Evolutionary conservation across 2,329 filamentous ascomycete genomes (phyloP).

Genomic region (Peltaster fructicola): DNA sequence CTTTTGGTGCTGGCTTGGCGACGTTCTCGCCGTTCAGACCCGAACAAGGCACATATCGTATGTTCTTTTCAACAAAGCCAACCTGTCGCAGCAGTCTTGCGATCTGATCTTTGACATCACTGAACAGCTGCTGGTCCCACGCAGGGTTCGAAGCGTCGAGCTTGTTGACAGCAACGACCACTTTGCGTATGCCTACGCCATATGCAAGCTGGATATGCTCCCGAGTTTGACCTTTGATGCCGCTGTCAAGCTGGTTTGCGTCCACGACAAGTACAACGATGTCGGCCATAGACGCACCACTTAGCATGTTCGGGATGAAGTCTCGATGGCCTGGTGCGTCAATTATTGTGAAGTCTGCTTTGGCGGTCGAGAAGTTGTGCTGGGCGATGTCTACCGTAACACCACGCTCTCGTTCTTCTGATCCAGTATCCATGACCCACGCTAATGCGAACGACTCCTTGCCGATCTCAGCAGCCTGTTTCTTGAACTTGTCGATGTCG

Average conservation of each 20-base stretch:
- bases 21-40: slow-evolving; percentile 84
- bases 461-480: slow-evolving; percentile 77
- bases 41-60: slow-evolving; percentile 78
- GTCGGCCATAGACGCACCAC: slow-evolving; percentile 86
- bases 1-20: slow-evolving; percentile 33
- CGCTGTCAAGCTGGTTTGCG: slow-evolving; percentile 85
- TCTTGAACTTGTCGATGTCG: slow-evolving; percentile 56
- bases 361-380: slow-evolving; percentile 81
- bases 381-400: slow-evolving; percentile 96
- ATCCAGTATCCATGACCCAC: slow-evolving; percentile 88
- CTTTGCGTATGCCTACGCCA: slow-evolving; percentile 73
- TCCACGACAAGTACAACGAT: slow-evolving; percentile 92
- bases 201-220: slow-evolving; percentile 81
- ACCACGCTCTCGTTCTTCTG: slow-evolving; percentile 73
- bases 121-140: slow-evolving; percentile 70
- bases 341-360: slow-evolving; percentile 76
- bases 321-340: slow-evolving; percentile 90
- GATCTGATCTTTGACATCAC: slow-evolving; percentile 71
- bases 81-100: slow-evolving; percentile 65
- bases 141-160: slow-evolving; percentile 53
- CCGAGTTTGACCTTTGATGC: slow-evolving; percentile 79
- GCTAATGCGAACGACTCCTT: slow-evolving; percentile 93
- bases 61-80: slow-evolving; percentile 64
- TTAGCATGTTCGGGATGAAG: slow-evolving; percentile 98
- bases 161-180: slow-evolving; percentile 91